Evolutionary conservation across 2,329 filamentous ascomycete species (phyloP).

Genomic region (Aspergillus sp.): DNA sequence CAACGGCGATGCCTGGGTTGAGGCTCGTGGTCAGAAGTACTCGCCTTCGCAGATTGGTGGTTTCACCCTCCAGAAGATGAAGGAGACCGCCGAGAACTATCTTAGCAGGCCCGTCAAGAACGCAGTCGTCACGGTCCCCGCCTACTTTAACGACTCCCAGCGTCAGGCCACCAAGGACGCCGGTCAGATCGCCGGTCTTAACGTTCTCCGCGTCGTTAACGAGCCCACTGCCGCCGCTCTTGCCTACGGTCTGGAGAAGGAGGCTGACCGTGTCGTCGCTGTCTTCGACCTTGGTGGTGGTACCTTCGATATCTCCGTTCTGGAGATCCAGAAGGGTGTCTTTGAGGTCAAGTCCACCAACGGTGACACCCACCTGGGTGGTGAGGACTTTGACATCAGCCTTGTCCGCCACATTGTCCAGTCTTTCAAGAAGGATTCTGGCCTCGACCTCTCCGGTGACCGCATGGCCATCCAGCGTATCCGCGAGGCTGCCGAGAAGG

Average conservation of each 20-base stretch:
- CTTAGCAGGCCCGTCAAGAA: slow-evolving; percentile 87
- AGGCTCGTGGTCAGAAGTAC: slow-evolving; percentile 89
- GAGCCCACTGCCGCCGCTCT: slow-evolving; percentile 94
- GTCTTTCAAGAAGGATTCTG: slow-evolving; percentile 93
- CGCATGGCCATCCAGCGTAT: slow-evolving; percentile 99
- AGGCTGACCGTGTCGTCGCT: slow-evolving; percentile 77
- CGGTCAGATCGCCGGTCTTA: slow-evolving; percentile 89
- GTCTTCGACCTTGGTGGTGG: slow-evolving; percentile 98
- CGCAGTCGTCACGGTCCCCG: slow-evolving; percentile 90
- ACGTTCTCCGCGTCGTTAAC: slow-evolving; percentile 95
- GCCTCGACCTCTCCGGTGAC: slow-evolving; percentile 81
- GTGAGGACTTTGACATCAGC: slow-evolving; percentile 94
- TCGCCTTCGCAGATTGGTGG: slow-evolving; percentile 97
- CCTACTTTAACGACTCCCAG: slow-evolving; percentile 98
- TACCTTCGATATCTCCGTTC: slow-evolving; percentile 97
- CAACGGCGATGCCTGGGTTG: slow-evolving; percentile 94
- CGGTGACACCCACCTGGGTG: slow-evolving; percentile 95
- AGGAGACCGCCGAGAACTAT: slow-evolving; percentile 94
- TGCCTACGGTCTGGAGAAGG: slow-evolving; percentile 94
- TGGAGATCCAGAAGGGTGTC: slow-evolving; percentile 95
- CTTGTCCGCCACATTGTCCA: slow-evolving; percentile 88
- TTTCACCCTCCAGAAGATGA: slow-evolving; percentile 97
- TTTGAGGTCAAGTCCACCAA: slow-evolving; percentile 99
- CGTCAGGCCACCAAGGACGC: slow-evolving; percentile 97
- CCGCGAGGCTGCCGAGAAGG: slow-evolving; percentile 96